Evolutionary conservation across 495 filamentous ascomycete genomes (phyloP).

Genomic region (Penicillium coffeae): DNA sequence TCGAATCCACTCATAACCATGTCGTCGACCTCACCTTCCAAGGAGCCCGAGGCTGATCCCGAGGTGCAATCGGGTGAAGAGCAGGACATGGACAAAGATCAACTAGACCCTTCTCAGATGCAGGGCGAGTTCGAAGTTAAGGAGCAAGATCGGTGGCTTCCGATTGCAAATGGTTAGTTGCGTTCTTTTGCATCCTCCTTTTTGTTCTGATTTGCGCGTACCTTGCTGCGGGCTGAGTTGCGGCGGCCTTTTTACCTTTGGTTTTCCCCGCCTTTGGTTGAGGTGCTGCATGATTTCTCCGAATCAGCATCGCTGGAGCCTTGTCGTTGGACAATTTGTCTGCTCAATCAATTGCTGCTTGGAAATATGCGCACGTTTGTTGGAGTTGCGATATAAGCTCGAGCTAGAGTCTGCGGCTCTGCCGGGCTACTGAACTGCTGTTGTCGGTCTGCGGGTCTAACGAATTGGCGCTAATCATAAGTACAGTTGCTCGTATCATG

Average conservation of each 20-base stretch:
- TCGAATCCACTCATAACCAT: constrained; percentile 62
- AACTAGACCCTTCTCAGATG: constrained; percentile 61
- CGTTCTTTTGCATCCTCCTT: constrained; percentile 49
- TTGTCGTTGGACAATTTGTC: no score
- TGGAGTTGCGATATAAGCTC: no score
- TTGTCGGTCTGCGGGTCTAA: no score
- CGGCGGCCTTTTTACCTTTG: constrained; percentile 6
- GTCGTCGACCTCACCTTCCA: constrained; percentile 87
- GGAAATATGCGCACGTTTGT: no score
- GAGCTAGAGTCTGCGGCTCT: no score
- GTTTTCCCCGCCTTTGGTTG: constrained; percentile 17
- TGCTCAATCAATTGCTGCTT: not conserved
- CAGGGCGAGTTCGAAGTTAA: constrained; percentile 96
- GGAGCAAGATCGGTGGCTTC: constrained; percentile 98
- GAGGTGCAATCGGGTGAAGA: constrained; percentile 92
- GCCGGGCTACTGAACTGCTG: no score
- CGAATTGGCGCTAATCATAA: constrained; percentile 75
- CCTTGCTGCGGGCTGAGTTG: constrained; percentile 47
- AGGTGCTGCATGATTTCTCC: not conserved
- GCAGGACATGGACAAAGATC: constrained; percentile 66
- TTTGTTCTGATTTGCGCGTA: constrained; percentile 56
- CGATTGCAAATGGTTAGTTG: constrained; percentile 99
- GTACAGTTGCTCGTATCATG: constrained; percentile 98
- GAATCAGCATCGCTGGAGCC: no score
- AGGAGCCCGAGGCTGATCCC: constrained; percentile 84